Evolutionary conservation across 352 stramenopile species (phyloP).

Genomic region (Phytophthora pistaciae): DNA sequence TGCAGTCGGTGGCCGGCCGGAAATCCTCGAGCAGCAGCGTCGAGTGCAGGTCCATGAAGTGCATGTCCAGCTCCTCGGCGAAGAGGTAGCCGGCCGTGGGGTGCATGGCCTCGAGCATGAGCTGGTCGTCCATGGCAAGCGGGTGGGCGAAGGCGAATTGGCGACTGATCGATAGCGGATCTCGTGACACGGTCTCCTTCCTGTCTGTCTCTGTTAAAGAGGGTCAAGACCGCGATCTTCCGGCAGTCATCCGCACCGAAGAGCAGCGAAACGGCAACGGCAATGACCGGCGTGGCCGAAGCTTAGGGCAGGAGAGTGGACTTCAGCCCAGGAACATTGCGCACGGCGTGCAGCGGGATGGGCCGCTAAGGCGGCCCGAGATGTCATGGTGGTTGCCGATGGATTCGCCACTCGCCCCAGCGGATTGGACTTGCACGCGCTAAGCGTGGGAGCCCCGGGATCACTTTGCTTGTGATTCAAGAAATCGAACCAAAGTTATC

Average conservation of each 20-base stretch:
- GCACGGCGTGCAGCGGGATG: conserved; percentile 10
- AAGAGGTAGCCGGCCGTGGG: conserved; percentile 39
- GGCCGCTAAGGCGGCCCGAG: background rate
- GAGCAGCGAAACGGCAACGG: background rate
- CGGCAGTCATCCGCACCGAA: background rate
- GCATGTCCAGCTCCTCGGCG: conserved; percentile 36
- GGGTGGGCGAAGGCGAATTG: conserved; percentile 18
- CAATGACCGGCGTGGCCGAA: background rate
- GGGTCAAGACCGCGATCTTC: conserved; percentile 3
- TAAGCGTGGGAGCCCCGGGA: too few relatives aligned
- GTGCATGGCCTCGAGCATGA: conserved; percentile 18
- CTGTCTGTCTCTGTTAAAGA: background rate
- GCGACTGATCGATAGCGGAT: conserved; percentile 21
- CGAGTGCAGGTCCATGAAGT: conserved; percentile 11
- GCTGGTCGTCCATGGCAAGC: conserved; percentile 20
- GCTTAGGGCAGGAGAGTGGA: background rate
- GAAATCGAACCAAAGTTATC: background rate
- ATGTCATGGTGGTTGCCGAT: background rate
- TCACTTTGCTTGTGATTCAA: background rate
- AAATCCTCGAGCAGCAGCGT: conserved; percentile 31
- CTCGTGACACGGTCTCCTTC: conserved; percentile 5
- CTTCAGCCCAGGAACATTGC: conserved; percentile 22
- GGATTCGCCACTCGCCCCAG: background rate
- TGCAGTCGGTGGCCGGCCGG: conserved; percentile 15
- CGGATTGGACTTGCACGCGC: background rate